Percentiles rank a stretch among this genome's conserved stretches.
Conservation (phyloP, 2,329 filamentous ascomycete species). For the Ceratocystis albifundus region DNA sequence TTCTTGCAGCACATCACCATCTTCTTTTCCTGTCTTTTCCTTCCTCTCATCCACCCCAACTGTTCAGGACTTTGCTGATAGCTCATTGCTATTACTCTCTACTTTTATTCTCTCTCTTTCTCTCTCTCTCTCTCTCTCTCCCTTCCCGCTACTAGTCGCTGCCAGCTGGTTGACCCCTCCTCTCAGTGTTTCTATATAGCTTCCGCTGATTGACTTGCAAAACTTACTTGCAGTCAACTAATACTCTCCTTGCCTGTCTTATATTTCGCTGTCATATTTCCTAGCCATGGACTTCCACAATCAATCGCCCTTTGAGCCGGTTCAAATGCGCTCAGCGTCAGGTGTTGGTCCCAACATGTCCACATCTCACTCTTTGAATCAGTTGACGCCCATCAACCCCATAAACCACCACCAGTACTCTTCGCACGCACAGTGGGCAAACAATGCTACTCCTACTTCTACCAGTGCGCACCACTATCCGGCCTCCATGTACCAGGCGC, state of each 20-base stretch:
- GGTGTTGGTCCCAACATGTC: background rate
- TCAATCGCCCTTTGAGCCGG: conserved; percentile 12
- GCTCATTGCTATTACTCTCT: background rate
- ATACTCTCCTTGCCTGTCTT: background rate
- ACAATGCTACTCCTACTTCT: background rate
- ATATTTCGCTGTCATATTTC: background rate
- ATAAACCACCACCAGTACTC: conserved; percentile 11
- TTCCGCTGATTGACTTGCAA: background rate
- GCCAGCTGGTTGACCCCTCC: background rate
- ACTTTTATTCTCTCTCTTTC: background rate
- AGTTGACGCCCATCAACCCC: conserved; percentile 12
- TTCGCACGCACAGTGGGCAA: conserved; percentile 11
- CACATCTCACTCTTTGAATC: conserved; percentile 1
- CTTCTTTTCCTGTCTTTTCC: background rate
- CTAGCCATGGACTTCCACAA: conserved; percentile 16
- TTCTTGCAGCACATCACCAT: background rate
- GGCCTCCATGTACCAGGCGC: conserved; percentile 14
- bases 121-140: background rate
- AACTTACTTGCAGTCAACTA: background rate
- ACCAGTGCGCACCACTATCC: conserved; percentile 10
- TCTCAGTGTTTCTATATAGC: background rate
- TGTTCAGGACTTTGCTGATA: background rate
- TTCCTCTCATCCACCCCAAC: no score
- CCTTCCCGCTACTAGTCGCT: background rate
- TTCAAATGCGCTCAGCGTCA: conserved; percentile 18